Evolutionary conservation across 768 basidiomycete species (phyloP), one percentile per base, ranked within the genome.

Genomic region (Boletus sp.): DNA sequence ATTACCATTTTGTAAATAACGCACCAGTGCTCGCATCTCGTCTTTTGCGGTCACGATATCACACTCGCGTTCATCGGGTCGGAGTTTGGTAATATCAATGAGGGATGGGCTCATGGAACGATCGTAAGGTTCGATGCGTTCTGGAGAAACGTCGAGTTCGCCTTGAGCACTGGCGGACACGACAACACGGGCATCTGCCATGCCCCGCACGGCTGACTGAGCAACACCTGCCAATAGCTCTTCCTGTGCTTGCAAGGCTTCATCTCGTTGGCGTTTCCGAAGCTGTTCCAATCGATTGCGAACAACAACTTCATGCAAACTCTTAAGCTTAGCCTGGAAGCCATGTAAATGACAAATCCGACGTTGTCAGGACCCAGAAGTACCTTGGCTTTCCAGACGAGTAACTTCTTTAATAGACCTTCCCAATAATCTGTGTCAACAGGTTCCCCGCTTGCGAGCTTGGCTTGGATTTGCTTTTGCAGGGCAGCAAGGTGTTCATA

Each of bases 341-440:
- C 34, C 53, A 50, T 55, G 47, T 59, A n/a, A 56, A 39, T 30
- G 15, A 39, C 37, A 15, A 29, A 53, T 30, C 25, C 19, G 27
- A 38, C 8, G 45, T n/a, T 15, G 43, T 52, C 43, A 29, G 42
- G 1, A 51, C 47, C 38, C 7, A 1, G 60, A 63, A 46, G 8
- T 61, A 93, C 94, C 77, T 98, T 98, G 21, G 97, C 90, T 74
- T 98, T 98, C 87, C 92, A 97, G 4, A 98, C 96, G 23, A 98
- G 76, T 33, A 99, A 71, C 69, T 90, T 97, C 71, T 93, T 90
- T 53, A 98, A 72, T 8, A 99, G 74, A 44, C 84, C 80, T 72
- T 98, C 97, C 97, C 97, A 99, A 67, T 98, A 99, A 70, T 99
- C 97, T 11, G 85, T 90, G 71, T 99, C 97, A 34, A 99, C 82